These are phyloP conservation scores for Apiospora hydei DNA, from an alignment of 2,329 filamentous ascomycete species.

Conservation along the genomic window DNA sequence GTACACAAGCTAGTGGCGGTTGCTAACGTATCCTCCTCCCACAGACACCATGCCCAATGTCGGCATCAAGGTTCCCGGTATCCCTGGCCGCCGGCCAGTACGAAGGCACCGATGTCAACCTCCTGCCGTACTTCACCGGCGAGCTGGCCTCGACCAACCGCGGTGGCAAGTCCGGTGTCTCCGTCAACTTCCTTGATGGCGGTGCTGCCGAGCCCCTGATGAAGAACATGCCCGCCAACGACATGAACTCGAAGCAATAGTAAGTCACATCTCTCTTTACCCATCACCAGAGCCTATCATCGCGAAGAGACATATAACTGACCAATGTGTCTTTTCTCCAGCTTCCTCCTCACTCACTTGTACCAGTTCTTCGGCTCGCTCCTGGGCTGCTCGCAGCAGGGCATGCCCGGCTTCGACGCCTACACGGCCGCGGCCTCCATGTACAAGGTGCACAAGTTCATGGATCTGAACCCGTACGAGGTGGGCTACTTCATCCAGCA, in stretches of 20 bases:
- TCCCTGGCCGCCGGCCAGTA: conserved; percentile 58
- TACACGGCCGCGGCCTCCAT: conserved; percentile 56
- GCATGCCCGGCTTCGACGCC: conserved; percentile 55
- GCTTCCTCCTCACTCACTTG: conserved; percentile 65
- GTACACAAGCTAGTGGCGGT: not conserved
- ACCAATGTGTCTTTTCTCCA: conserved; percentile 32
- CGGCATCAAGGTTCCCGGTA: conserved; percentile 61
- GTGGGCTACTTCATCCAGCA: conserved; percentile 67
- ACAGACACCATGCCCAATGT: conserved; percentile 61
- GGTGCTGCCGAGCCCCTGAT: conserved; percentile 62
- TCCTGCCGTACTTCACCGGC: conserved; percentile 67
- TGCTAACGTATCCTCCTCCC: not conserved
- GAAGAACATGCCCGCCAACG: conserved; percentile 62
- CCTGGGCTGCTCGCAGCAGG: conserved; percentile 61
- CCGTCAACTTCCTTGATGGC: conserved; percentile 68
- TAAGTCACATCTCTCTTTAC: conserved; percentile 41
- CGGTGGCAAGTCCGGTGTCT: conserved; percentile 51
- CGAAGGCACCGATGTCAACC: conserved; percentile 60
- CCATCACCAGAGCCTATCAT: no score
- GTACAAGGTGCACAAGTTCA: conserved; percentile 66
- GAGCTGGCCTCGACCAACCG: conserved; percentile 60
- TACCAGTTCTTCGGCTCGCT: conserved; percentile 68
- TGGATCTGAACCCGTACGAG: conserved; percentile 60
- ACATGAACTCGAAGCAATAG: conserved; percentile 62
- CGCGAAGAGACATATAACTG: not conserved